phyloP scores from a whole-genome alignment of 2,329 filamentous ascomycete genomes.

The Beauveria rudraprayagi region DNA sequence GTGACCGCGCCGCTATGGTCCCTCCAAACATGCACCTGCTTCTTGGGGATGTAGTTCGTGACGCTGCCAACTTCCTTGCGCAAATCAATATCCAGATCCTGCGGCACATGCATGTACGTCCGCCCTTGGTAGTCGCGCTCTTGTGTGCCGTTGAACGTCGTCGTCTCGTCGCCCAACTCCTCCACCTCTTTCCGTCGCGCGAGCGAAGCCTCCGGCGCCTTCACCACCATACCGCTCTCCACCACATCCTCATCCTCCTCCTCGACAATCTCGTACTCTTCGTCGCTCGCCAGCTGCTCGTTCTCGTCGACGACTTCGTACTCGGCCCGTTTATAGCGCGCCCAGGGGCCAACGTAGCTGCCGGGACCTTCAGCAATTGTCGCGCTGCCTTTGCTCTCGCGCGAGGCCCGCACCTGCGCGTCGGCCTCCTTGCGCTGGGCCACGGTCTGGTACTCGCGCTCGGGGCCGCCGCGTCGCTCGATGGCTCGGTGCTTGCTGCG shows the following conservation, averaged over 20 bases:
- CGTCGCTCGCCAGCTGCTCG: conserved; percentile 68
- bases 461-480: conserved; percentile 55
- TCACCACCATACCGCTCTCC: conserved; percentile 53
- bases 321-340: conserved; percentile 65
- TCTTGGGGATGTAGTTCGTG: conserved; percentile 93
- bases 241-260: conserved; percentile 69
- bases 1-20: conserved; percentile 78
- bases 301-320: conserved; percentile 67
- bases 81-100: conserved; percentile 80
- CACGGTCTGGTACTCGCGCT: conserved; percentile 47
- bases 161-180: conserved; percentile 64
- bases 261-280: conserved; percentile 70
- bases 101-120: conserved; percentile 96
- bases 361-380: conserved; percentile 77
- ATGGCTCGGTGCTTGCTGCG: conserved; percentile 78
- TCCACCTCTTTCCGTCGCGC: conserved; percentile 50
- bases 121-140: conserved; percentile 90
- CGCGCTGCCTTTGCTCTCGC: conserved; percentile 79
- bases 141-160: conserved; percentile 74
- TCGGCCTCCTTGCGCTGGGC: conserved; percentile 61
- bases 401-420: conserved; percentile 58
- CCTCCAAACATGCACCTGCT: conserved; percentile 84
- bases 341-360: conserved; percentile 88
- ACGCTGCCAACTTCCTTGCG: conserved; percentile 69
- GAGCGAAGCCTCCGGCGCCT: conserved; percentile 46